Evolutionary conservation across 192 early-diverging fungal genomes (phyloP), one percentile per base, ranked within the genome.

Genomic region (Entomortierella parvispora): DNA sequence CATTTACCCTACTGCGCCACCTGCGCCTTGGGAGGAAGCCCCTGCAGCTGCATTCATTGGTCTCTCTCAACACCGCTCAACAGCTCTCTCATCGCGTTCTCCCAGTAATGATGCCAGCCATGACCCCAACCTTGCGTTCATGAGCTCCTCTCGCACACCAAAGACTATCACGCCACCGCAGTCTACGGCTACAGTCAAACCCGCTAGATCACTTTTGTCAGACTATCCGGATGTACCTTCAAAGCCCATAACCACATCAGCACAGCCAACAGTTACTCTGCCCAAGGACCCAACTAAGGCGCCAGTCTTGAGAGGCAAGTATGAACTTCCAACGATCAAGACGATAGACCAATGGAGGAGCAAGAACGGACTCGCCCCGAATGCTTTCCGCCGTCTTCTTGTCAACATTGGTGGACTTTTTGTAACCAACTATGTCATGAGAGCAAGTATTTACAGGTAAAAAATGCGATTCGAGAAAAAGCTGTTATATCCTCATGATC

Each of bases 311-410:
- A 31, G 52, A 45, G 74, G 74, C 4, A 29, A 55, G 0, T 77
- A 68, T 23, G 74, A 77, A 40, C 55, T 77, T 5, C 74, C 65
- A 8, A 68, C 65, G 17, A 77, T 77, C 22, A 64, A 68, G 31
- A 68, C 61, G 42, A 64, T 77, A 17, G 74, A 77, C 31, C 59
- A 68, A 44, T 77, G 74, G 74, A 68, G 68, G 58, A 62, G 60
- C 46, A 64, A 54, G 32, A 57, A 77, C 40, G 40, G 22, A 25
- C 74, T 68, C 2, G 65, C 65, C 2, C 74, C 74, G 10, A 68
- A 77, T 37, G 46, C 65, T 0, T 77, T 77, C 65, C 34, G 18
- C 11, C 56, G 74, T 8, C 42, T 77, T 25, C 17, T 68, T 14
- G 31, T 77, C 60, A 77, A 77, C 40, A 20, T 52, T 23, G 9